Conservation (phyloP, 768 basidiomycete genomes). For the Clathrus columnatus region DNA sequence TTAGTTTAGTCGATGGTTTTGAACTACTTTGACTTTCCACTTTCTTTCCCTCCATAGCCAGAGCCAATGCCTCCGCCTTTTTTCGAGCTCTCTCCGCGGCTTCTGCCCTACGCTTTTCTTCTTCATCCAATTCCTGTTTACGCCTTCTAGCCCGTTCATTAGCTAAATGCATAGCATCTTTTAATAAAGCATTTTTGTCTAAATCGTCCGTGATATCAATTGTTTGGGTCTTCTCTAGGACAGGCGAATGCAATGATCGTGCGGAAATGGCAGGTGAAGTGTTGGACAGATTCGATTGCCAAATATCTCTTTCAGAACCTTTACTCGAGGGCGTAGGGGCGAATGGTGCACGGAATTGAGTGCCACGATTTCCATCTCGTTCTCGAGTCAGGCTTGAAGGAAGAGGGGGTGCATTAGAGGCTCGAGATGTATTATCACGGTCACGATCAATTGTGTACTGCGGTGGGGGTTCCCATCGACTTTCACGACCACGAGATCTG, state of each 20-base stretch:
- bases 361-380: conserved; percentile 30
- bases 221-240: conserved; percentile 41
- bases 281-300: conserved; percentile 3
- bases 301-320: conserved; percentile 10
- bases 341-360: conserved; percentile 52
- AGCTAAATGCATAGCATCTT: conserved; percentile 59
- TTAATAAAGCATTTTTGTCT: conserved; percentile 21
- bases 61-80: conserved; percentile 46
- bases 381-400: conserved; percentile 9
- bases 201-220: neutral
- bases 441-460: neutral
- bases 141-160: conserved; percentile 78
- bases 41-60: conserved; percentile 59
- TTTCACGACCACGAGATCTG: conserved; percentile 7
- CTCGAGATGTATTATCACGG: neutral
- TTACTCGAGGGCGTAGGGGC: conserved; percentile 26
- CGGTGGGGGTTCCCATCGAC: conserved; percentile 3
- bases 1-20: conserved; percentile 12
- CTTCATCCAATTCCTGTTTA: conserved; percentile 75
- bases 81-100: conserved; percentile 55
- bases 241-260: conserved; percentile 14
- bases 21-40: conserved; percentile 19
- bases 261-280: conserved; percentile 13
- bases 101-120: conserved; percentile 50
- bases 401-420: neutral